These are phyloP conservation scores for Cudoniella acicularis DNA, from an alignment of 495 filamentous ascomycete species.

Conservation along the genomic window DNA sequence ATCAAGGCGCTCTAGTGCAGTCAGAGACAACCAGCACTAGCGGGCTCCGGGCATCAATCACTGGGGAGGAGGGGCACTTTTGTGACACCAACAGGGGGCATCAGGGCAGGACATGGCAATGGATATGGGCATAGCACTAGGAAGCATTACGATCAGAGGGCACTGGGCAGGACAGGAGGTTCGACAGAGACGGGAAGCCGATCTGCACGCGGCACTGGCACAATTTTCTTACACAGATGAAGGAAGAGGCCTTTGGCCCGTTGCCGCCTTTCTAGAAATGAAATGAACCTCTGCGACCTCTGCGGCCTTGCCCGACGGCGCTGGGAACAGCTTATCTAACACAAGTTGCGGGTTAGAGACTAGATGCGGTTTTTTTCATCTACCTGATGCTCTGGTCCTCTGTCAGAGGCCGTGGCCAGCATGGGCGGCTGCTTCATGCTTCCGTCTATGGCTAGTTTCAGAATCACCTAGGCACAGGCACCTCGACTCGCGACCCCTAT, in stretches of 20 bases:
- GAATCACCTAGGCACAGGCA: background rate
- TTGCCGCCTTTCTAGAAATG: too few species aligned
- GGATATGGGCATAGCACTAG: too few species aligned
- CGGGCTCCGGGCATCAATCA: too few species aligned
- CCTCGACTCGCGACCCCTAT: background rate
- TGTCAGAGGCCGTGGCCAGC: background rate
- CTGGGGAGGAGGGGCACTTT: too few species aligned
- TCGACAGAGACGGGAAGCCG: background rate
- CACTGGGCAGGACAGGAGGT: too few species aligned
- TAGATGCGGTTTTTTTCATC: background rate
- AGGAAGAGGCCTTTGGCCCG: background rate
- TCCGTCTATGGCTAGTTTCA: conserved; percentile 2
- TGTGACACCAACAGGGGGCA: too few species aligned
- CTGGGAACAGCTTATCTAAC: conserved; percentile 1
- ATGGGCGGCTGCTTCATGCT: background rate
- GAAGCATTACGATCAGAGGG: too few species aligned
- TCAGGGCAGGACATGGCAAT: too few species aligned
- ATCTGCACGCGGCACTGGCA: background rate
- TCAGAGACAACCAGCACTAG: too few species aligned
- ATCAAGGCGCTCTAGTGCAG: too few species aligned
- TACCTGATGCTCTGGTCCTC: background rate
- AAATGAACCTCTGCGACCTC: background rate
- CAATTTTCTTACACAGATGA: background rate
- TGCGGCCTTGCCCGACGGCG: background rate
- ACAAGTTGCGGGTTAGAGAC: background rate